Base-by-base conservation (phyloP, 1,284 basidiomycete species). In the Malassezia restricta region DNA sequence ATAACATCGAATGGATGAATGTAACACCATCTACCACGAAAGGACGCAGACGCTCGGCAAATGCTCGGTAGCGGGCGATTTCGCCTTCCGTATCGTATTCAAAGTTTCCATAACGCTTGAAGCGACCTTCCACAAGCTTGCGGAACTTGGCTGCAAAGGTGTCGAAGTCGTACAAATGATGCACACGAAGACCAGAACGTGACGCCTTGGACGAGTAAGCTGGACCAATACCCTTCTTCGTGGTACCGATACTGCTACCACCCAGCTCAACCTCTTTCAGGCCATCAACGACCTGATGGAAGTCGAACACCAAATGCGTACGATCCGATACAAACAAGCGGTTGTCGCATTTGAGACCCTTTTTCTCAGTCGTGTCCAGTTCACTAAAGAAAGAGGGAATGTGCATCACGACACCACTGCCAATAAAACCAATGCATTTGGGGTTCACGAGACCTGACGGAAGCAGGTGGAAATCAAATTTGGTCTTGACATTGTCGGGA, bases 261-360 rank as follows among this genome's bases (percentile, higher is more conserved):
- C 94, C 94, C 12, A 96, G 81, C 75, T 98, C 92, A 43, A 91
- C 87, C 75, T 98, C 92, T 75, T 98, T 98, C 67, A 98, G 77
- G 14, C 94, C 94, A 70, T 98, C 94, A 38, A 98, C 94, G 67
- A 96, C 94, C 77, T 98, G 92, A 76, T 98, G 92, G 76, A 98
- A 98, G 75, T 96, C 92, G 69, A 96, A 90, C 42, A 98, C 92
- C 59, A 98, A 83, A 63, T 94, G 89, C 2, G 92, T 89, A 59
- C 92, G 84, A 76, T 96, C 90, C 20, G 92, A 96, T 63, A 98
- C 78, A 75, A 95, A 86, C 20, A 98, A 77, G 39, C 94, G 83
- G 58, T 81, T 80, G 9, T 82, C 81, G 76, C 88, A 94, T 69
- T 87, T 81, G 51, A 98, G 81, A 24, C 60, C 91, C 79, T 95